Evolutionary conservation across 1,284 basidiomycete genomes (phyloP).

Genomic region (Sutorius eximius): DNA sequence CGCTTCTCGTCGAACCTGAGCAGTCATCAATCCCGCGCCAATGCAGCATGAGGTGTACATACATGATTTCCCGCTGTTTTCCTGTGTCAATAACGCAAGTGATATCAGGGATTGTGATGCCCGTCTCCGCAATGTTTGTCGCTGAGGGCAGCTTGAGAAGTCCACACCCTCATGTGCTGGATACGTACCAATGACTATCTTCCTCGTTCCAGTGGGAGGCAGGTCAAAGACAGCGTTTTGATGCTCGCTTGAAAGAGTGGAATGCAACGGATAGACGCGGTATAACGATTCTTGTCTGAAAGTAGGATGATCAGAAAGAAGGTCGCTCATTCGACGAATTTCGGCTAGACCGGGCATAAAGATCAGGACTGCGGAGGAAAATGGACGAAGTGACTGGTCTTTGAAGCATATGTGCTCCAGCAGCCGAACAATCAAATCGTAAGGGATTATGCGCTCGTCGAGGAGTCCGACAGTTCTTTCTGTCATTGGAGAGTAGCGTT

Average conservation of each 20-base stretch:
- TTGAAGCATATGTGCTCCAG: conserved; percentile 87
- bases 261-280: conserved; percentile 90
- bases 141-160: conserved; percentile 63
- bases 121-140: conserved; percentile 80
- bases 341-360: conserved; percentile 96
- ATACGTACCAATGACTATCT: conserved; percentile 85
- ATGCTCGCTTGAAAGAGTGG: conserved; percentile 86
- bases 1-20: conserved; percentile 94
- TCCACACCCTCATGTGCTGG: conserved; percentile 45
- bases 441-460: conserved; percentile 89
- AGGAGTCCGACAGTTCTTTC: conserved; percentile 81
- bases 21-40: conserved; percentile 12
- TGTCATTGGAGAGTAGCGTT: conserved; percentile 73
- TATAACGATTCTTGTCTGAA: conserved; percentile 75
- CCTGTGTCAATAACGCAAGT: conserved; percentile 97
- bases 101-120: conserved; percentile 97
- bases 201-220: conserved; percentile 76
- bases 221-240: conserved; percentile 91
- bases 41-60: conserved; percentile 6
- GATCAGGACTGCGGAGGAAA: conserved; percentile 83
- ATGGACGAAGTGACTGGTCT: conserved; percentile 51
- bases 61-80: conserved; percentile 93
- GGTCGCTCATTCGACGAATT: conserved; percentile 87
- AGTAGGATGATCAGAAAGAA: conserved; percentile 71
- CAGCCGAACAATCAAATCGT: conserved; percentile 85